A percentile compares a stretch with the other conserved stretches of the same genome.
Conservation (phyloP, 1,284 basidiomycete species). For the Microbotryum intermedium region DNA sequence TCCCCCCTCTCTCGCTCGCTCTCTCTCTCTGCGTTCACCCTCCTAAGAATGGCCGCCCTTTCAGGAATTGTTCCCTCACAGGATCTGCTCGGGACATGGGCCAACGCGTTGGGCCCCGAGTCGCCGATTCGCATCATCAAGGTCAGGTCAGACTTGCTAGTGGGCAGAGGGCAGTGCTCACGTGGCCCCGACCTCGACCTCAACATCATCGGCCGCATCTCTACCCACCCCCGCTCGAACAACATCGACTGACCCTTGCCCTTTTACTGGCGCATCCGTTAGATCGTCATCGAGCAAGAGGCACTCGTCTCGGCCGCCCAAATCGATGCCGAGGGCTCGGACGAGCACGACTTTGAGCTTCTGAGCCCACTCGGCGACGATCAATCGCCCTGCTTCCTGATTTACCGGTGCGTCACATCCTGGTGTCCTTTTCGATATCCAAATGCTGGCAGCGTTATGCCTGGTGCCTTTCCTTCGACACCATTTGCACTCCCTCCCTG, state of each 20-base stretch:
- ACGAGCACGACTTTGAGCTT: slow-evolving; percentile 16
- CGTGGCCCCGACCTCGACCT: neutral
- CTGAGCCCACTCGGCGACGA: slow-evolving; percentile 12
- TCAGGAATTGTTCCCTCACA: slow-evolving; percentile 11
- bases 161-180: no score
- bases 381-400: slow-evolving; percentile 12
- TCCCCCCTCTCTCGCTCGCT: neutral
- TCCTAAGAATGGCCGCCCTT: slow-evolving; percentile 10
- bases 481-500: neutral
- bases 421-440: neutral
- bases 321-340: neutral
- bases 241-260: neutral
- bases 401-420: slow-evolving; percentile 5
- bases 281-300: slow-evolving; percentile 20
- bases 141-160: slow-evolving; percentile 1
- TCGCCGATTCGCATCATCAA: slow-evolving; percentile 6
- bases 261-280: neutral
- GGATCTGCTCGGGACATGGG: slow-evolving; percentile 6
- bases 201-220: neutral
- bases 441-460: neutral
- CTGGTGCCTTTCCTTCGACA: no score
- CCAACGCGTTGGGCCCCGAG: neutral
- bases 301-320: slow-evolving; percentile 2
- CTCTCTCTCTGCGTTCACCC: neutral
- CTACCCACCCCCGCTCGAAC: neutral